A percentile compares a stretch with the other conserved stretches of the same genome.
Conservation (phyloP, 2,329 filamentous ascomycete species). For the Colletotrichum sojae region DNA sequence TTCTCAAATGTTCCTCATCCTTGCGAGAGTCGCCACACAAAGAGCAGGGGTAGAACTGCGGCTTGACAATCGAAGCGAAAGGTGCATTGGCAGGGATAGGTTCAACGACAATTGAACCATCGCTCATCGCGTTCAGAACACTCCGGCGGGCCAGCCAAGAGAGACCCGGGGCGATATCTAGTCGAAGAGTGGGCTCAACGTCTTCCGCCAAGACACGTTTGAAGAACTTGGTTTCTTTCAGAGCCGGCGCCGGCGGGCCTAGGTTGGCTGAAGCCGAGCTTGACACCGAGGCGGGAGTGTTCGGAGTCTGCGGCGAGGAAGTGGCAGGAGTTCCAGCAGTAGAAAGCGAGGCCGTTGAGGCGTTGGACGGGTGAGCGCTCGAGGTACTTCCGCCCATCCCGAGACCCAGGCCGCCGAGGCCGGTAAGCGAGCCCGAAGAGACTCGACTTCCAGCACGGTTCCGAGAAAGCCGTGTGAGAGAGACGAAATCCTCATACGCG, state of each 20-base stretch:
- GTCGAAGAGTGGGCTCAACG: conserved; percentile 91
- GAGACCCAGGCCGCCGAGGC: conserved; percentile 62
- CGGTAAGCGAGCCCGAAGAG: conserved; percentile 75
- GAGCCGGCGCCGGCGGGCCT: conserved; percentile 63
- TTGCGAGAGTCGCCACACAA: conserved; percentile 89
- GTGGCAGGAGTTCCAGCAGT: conserved; percentile 62
- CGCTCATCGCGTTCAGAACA: conserved; percentile 85
- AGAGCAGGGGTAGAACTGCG: conserved; percentile 79
- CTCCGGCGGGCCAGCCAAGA: conserved; percentile 93
- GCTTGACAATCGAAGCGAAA: conserved; percentile 63
- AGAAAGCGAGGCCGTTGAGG: conserved; percentile 72
- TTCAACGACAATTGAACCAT: conserved; percentile 90
- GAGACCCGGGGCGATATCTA: conserved; percentile 90
- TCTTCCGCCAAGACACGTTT: conserved; percentile 91
- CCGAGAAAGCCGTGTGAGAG: conserved; percentile 79
- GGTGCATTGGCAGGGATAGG: conserved; percentile 77
- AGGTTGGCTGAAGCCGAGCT: conserved; percentile 59
- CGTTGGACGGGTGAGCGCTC: conserved; percentile 67
- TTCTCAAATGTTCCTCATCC: conserved; percentile 79
- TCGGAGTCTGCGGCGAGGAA: conserved; percentile 71
- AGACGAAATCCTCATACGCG: conserved; percentile 88
- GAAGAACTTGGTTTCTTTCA: conserved; percentile 95
- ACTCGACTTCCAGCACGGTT: conserved; percentile 74
- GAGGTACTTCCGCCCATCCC: conserved; percentile 63
- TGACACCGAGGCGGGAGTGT: conserved; percentile 67